Conservation (phyloP, 306 rosid genomes). For the Purshia tridentata region DNA sequence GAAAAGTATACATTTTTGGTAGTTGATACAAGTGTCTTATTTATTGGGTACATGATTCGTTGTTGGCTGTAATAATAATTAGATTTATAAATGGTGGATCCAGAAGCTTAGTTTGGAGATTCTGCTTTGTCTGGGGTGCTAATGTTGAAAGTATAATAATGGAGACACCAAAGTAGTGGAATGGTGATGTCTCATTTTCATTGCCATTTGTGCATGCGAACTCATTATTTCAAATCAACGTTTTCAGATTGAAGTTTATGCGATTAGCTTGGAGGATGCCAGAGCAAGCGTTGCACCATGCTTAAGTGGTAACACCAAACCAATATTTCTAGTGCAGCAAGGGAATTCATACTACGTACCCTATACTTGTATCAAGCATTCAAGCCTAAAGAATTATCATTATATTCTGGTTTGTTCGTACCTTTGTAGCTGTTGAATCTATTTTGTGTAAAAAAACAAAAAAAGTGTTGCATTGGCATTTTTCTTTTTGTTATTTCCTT, state of each 20-base stretch:
- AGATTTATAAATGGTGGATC: slow-evolving; percentile 18
- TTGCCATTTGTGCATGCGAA: background rate
- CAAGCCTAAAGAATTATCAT: background rate
- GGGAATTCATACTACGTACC: slow-evolving; percentile 5
- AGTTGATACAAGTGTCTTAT: background rate
- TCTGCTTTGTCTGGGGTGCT: background rate
- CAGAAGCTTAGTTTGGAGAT: slow-evolving; percentile 10
- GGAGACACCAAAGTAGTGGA: background rate
- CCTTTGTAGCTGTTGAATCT: background rate
- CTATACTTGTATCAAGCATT: background rate
- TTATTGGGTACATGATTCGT: background rate
- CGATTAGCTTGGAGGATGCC: background rate
- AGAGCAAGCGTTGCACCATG: slow-evolving; percentile 1
- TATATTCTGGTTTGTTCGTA: background rate
- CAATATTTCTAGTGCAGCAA: background rate
- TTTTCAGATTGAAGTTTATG: slow-evolving; percentile 13
- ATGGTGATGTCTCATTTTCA: background rate
- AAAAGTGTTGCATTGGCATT: background rate
- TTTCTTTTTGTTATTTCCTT: too few relatives aligned
- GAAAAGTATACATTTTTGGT: background rate
- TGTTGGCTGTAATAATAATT: slow-evolving; percentile 1
- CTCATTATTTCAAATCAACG: background rate
- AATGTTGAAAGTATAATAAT: slow-evolving; percentile 15
- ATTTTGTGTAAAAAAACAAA: background rate
- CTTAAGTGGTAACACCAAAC: background rate